Percentiles rank a stretch among this genome's conserved stretches.
These are phyloP conservation scores for Karstenula rhodostoma DNA, from an alignment of 2,329 filamentous ascomycete species.

Conservation along the genomic window DNA sequence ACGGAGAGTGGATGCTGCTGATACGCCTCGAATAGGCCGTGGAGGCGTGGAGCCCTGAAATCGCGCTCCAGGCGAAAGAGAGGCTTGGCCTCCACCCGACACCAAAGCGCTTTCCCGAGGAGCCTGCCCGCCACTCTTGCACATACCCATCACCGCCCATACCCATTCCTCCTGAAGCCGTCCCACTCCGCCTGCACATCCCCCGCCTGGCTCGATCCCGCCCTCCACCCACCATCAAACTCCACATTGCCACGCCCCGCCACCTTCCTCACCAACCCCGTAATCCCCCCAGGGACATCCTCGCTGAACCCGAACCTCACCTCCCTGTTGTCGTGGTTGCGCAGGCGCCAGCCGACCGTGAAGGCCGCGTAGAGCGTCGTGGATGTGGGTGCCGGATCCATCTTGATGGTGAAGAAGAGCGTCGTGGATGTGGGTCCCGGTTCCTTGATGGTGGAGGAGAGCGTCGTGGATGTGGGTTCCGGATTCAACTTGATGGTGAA, in stretches of 20 bases:
- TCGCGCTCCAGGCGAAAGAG: not conserved
- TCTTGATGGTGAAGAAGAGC: constrained; percentile 54
- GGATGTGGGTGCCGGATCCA: constrained; percentile 37
- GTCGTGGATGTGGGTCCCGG: too few species aligned
- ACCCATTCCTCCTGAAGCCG: constrained; percentile 33
- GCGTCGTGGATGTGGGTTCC: too few species aligned
- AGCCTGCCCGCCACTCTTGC: not conserved
- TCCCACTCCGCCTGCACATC: constrained; percentile 41
- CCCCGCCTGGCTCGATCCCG: constrained; percentile 28
- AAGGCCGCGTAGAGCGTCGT: constrained; percentile 11
- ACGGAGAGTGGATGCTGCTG: constrained; percentile 32
- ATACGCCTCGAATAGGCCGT: constrained; percentile 34
- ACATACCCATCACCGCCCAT: constrained; percentile 20
- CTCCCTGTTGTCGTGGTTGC: constrained; percentile 31
- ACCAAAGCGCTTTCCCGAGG: too few species aligned
- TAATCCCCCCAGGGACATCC: constrained; percentile 25
- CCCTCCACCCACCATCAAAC: constrained; percentile 35
- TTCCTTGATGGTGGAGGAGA: too few species aligned
- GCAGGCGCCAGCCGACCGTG: constrained; percentile 42
- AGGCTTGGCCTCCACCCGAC: not conserved
- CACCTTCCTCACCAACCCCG: constrained; percentile 30
- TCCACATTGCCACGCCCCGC: constrained; percentile 34
- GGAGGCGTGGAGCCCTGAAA: constrained; percentile 33
- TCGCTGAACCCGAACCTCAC: constrained; percentile 42
- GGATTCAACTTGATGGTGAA: too few species aligned